phyloP scores from a whole-genome alignment of 164 flowering plant species.

The Macadamia tetraphylla region DNA sequence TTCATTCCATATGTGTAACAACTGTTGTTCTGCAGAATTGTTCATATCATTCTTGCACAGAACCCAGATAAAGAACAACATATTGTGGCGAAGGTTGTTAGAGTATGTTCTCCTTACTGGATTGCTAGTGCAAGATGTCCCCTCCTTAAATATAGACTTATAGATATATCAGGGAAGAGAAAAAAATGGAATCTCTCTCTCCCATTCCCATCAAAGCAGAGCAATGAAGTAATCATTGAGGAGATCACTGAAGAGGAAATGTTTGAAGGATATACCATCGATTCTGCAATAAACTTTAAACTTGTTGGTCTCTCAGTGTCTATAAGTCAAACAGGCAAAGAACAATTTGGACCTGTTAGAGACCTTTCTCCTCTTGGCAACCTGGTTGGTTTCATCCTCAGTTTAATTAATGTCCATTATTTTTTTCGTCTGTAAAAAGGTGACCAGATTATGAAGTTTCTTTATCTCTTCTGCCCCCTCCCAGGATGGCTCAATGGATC shows the following conservation, averaged over 20 bases:
- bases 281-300: conserved; percentile 69
- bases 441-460: not conserved
- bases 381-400: conserved; percentile 49
- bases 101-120: conserved; percentile 91
- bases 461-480: not conserved
- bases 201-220: conserved; percentile 44
- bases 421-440: not conserved
- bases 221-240: conserved; percentile 37
- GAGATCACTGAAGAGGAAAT: conserved; percentile 83
- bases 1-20: no score
- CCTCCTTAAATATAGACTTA: conserved; percentile 59
- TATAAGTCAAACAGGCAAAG: conserved; percentile 39
- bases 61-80: conserved; percentile 39
- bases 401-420: not conserved
- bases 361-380: conserved; percentile 89
- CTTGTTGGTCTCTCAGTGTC: conserved; percentile 64
- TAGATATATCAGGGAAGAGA: conserved; percentile 37
- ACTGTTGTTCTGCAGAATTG: conserved; percentile 51
- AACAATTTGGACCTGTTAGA: conserved; percentile 61
- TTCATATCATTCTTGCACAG: conserved; percentile 79
- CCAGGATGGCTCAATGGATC: conserved; percentile 89
- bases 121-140: conserved; percentile 74
- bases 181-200: conserved; percentile 28
- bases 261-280: conserved; percentile 74
- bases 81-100: conserved; percentile 43